Evolutionary conservation across 1,284 basidiomycete genomes (phyloP), one percentile per base, ranked within the genome.

Genomic region (Ceratorhiza oryzae-sativae): DNA sequence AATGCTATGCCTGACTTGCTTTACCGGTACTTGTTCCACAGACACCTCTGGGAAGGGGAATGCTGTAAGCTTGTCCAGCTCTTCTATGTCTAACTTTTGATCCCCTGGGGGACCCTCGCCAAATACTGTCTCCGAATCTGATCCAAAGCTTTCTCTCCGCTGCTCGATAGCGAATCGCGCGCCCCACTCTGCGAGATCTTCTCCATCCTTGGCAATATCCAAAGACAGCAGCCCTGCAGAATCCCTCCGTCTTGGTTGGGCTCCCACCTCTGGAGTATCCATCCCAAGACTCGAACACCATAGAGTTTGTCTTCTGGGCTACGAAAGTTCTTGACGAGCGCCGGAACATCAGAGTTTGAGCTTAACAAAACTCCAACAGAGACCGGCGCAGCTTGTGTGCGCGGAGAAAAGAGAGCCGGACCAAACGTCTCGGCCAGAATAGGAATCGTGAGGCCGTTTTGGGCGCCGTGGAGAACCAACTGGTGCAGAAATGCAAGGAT

Each of bases 211-310:
- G 32, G 49, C 49, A 42, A 67, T 30, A n/a, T 67, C 63, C 63
- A 67, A 41, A 5, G 48, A 53, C n/a, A 67, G 25, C n/a, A 67
- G 27, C 23, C 63, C 63, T 8, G 51, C 49, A 2, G 63, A 32
- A 67, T 13, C 9, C 34, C 49, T 4, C 42, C 42, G 13, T 39
- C 42, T 45, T 45, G 9, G 18, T 3, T 45, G 6, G 9, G 42
- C 25, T 67, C 63, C 63, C 63, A 67, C 9, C 49, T 30, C 49
- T 67, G 49, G 12, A 67, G 39, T 3, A 67, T 51, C 63, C 63
- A 67, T 3, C 34, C 36, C 34, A 67, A 18, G 1, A 67, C 63
- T 1, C 63, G 48, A 3, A 36, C 36, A 9, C 49, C 63, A 25
- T 55, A 32, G 18, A 13, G 18, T 25, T 41, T 39, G 12, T 67